phyloP scores from a whole-genome alignment of 2,329 filamentous ascomycete genomes.

The Colletotrichum sojae region DNA sequence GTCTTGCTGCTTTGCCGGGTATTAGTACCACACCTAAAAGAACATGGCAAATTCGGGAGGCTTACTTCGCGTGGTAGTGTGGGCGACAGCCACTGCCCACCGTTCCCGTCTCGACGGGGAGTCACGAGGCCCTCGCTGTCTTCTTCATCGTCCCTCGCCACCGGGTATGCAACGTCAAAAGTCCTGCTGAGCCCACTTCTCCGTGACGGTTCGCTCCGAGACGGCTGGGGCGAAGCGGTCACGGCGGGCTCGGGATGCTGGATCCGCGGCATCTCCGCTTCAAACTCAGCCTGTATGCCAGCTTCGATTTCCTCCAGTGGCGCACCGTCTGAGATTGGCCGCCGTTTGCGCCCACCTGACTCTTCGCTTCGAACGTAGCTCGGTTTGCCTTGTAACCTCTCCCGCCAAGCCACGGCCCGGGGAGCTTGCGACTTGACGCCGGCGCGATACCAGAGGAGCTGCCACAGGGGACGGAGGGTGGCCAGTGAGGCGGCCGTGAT shows the following conservation, averaged over 20 bases:
- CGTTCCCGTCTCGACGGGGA: slow-evolving; percentile 15
- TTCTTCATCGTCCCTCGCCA: neutral
- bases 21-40: neutral
- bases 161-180: neutral
- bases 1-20: neutral
- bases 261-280: slow-evolving; percentile 13
- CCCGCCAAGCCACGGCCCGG: slow-evolving; percentile 25
- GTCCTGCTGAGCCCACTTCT: slow-evolving; percentile 30
- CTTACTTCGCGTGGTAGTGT: slow-evolving; percentile 10
- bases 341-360: slow-evolving; percentile 7
- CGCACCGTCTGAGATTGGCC: neutral
- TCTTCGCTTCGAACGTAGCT: slow-evolving; percentile 28
- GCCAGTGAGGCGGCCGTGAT: slow-evolving; percentile 57
- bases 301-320: slow-evolving; percentile 12
- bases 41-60: too few relatives aligned
- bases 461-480: slow-evolving; percentile 55
- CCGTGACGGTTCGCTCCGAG: neutral
- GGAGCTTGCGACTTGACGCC: slow-evolving; percentile 23
- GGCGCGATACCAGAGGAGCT: slow-evolving; percentile 28
- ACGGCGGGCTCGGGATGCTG: slow-evolving; percentile 3
- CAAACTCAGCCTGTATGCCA: neutral
- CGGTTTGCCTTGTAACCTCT: slow-evolving; percentile 31
- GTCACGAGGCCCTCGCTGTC: slow-evolving; percentile 27
- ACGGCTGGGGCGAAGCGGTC: neutral
- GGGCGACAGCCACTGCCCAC: slow-evolving; percentile 12